These are phyloP conservation scores for Akanthomyces muscarius DNA, from an alignment of 2,329 filamentous ascomycete species.

Conservation along the genomic window DNA sequence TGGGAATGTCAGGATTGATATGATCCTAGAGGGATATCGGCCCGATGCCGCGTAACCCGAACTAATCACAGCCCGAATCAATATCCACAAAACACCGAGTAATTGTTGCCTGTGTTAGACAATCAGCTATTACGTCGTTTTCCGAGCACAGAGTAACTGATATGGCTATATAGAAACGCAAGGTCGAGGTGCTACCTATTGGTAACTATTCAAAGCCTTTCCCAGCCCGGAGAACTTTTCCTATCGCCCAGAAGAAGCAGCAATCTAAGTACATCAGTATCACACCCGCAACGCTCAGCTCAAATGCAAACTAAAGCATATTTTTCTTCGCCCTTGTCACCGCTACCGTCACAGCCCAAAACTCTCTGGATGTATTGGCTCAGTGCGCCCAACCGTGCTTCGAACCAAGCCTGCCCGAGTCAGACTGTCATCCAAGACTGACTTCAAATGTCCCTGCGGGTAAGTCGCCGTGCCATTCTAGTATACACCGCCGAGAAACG, in stretches of 20 bases:
- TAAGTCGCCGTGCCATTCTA: not conserved
- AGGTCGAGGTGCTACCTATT: no score
- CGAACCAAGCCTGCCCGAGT: constrained; percentile 17
- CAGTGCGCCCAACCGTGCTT: constrained; percentile 15
- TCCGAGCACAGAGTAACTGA: no score
- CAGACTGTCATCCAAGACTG: constrained; percentile 17
- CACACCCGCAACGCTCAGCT: not conserved
- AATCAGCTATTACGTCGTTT: not conserved
- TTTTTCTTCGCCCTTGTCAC: constrained; percentile 23
- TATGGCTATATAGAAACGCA: no score
- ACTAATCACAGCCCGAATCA: not conserved
- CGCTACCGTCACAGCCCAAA: constrained; percentile 22
- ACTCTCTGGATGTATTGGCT: not conserved
- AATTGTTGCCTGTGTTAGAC: not conserved
- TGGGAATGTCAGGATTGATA: no score
- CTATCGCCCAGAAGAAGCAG: no score
- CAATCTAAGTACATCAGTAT: not conserved
- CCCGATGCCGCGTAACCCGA: not conserved
- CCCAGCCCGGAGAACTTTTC: no score
- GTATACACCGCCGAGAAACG: not conserved
- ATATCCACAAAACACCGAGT: not conserved
- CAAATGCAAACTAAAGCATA: constrained; percentile 23
- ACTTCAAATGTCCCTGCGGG: constrained; percentile 21
- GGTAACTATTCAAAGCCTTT: no score
- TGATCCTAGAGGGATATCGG: not conserved